Evolutionary conservation across 2,329 filamentous ascomycete genomes (phyloP).

Genomic region (Dothideomycetes sp.): DNA sequence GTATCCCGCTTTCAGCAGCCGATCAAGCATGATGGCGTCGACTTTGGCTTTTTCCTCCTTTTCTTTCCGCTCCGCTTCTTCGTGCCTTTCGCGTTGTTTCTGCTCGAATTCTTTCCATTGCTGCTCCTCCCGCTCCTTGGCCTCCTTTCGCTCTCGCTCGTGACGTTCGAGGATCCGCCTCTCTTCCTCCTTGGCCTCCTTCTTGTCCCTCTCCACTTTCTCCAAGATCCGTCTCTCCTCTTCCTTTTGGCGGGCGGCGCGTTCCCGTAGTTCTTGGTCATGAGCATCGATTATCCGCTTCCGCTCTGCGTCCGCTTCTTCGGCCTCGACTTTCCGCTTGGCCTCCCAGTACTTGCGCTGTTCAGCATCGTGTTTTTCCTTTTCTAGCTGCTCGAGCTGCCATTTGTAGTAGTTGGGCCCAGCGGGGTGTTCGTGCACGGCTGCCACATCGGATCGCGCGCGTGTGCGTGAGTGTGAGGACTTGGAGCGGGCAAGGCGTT

Average conservation of each 20-base stretch:
- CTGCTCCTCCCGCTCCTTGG: conserved; percentile 31
- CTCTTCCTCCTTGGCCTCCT: conserved; percentile 12
- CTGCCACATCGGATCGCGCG: too few species aligned
- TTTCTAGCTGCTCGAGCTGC: conserved; percentile 22
- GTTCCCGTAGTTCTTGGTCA: conserved; percentile 26
- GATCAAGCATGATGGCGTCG: conserved; percentile 34
- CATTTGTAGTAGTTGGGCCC: conserved; percentile 14
- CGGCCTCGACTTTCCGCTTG: neutral
- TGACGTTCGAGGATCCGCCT: neutral
- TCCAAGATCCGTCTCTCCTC: conserved; percentile 25
- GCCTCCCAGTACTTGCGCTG: conserved; percentile 20
- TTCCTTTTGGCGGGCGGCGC: conserved; percentile 14
- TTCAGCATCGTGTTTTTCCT: conserved; percentile 23
- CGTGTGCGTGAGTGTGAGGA: too few species aligned
- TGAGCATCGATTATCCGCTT: conserved; percentile 28
- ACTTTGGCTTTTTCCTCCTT: conserved; percentile 29
- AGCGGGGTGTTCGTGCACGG: too few species aligned
- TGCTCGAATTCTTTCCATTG: conserved; percentile 26
- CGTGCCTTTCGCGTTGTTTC: conserved; percentile 30
- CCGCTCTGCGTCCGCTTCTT: conserved; percentile 13
- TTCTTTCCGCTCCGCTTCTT: conserved; percentile 28
- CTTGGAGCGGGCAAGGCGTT: too few species aligned
- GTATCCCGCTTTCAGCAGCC: conserved; percentile 33
- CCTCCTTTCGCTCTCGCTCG: conserved; percentile 14
- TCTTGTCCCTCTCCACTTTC: conserved; percentile 11